Evolutionary conservation across 208 protist genomes (phyloP), one percentile per base, ranked within the genome.

Genomic region (Acanthamoeba sp.): DNA sequence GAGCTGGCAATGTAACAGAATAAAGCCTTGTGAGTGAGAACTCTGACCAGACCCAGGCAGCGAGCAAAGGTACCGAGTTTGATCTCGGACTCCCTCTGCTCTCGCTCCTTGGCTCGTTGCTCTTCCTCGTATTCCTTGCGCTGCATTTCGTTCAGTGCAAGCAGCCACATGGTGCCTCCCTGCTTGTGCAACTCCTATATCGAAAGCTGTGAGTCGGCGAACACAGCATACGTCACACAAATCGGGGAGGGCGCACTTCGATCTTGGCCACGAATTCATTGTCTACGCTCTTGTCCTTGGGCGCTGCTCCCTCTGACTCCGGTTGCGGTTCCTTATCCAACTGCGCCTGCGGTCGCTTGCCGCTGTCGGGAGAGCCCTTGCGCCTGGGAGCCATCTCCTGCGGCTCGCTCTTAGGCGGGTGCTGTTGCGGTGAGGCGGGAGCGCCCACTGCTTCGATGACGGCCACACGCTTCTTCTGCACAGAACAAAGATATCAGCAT

Each of bases 91-190:
- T 38, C 84, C 2, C 12, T 1, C 55, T 71, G 34, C 52, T 91
- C 36, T 6, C 27, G 48, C 34, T 91, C 84, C 29, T 71, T 91
- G 20, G 34, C 55, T 20, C 84, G 45, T 22, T 91, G 29, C 22
- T 62, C 57, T 27, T 91, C 52, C 24, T 62, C 55, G 55, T 42
- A 42, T 24, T 91, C 84, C 27, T 62, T 71, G 2, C 57, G 29
- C 27, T 91, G 84, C 48, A 91, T 62, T 27, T 91, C 84, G 38
- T 91, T 91, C 52, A 91, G 57, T 0, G 57, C 84, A 5, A 91
- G 55, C 45, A 91, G 24, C 84, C 84, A 91, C 84, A 62, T 62
- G 5, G 84, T 91, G 55, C 84, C 84, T 91, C 84, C 84, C n/a
- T 91, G 55, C 84, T 91, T 91, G 84, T 91, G 84, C 84, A 91